Base-by-base conservation (phyloP, 441 rosid species). In the Populus hybrid region DNA sequence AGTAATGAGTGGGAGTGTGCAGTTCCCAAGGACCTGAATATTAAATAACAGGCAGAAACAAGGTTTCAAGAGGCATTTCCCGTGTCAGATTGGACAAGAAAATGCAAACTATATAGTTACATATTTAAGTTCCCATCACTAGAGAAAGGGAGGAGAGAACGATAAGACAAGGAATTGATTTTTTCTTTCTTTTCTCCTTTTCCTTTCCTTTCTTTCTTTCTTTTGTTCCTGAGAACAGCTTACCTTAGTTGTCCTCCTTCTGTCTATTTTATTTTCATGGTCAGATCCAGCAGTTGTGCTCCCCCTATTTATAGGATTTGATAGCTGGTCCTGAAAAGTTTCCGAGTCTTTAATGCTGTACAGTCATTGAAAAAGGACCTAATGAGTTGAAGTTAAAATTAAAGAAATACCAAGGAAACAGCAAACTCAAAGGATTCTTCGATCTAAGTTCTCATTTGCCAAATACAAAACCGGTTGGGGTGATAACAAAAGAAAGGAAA, bases 1-100 rank as follows among this genome's bases (percentile, higher is more conserved):
- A 53, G 90, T 85, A 79, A 93, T 86, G 67, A 84, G 78, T 67
- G 88, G 91, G 53, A 67, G 74, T 50, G 35, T 53, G 81, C 80
- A 82, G 57, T 64, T 76, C 64, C 75, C 64, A 57, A 7, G 9
- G 64, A 57, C 64, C 64, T 57, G 10, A 57, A 57, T 57, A 83
- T 69, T 66, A 32, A 83, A 67, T 71, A 78, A 74, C 2, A 32
- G 14, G 67, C 34, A 46, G 68, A 79, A 69, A 73, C 36, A 61
- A 66, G 65, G 30, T 67, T 30, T 63, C 63, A 68, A 73, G 28
- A 24, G 67, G 50, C 61, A 42, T 28, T 72, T 57, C 16, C 34
- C 32, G 6, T 46, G 42, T 16, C 36, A 71, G 30, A 38, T 30
- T 40, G 73, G 9, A 61, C 21, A 32, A 3, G 9, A 57, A 57